A percentile compares a stretch with the other conserved stretches of the same genome.
These are phyloP conservation scores for Trichoderma arundinaceum DNA, from an alignment of 2,329 filamentous ascomycete genomes.

Conservation along the genomic window DNA sequence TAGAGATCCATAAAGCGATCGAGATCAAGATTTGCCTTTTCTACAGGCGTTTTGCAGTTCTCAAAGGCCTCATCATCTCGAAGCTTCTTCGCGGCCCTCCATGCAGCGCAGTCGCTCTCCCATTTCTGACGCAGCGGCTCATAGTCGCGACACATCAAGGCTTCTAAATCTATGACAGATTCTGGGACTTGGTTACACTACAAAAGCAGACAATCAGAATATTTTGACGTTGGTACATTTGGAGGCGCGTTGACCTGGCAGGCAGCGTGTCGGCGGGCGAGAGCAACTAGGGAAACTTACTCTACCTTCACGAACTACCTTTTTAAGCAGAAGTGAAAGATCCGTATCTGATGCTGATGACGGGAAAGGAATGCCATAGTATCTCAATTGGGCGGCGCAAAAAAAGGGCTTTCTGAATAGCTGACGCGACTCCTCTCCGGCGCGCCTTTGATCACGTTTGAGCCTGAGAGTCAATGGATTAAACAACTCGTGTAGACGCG, in stretches of 20 bases:
- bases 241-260: background rate
- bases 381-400: slow-evolving; percentile 12
- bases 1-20: background rate
- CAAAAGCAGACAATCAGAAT: background rate
- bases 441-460: background rate
- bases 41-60: background rate
- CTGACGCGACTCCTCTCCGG: background rate
- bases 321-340: background rate
- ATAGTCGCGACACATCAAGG: slow-evolving; percentile 28
- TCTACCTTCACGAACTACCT: slow-evolving; percentile 9
- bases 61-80: slow-evolving; percentile 8
- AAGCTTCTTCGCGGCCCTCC: background rate
- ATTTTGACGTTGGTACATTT: background rate
- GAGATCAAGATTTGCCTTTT: slow-evolving; percentile 5
- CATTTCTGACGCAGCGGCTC: slow-evolving; percentile 19
- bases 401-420: slow-evolving; percentile 1
- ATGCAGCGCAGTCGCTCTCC: slow-evolving; percentile 4
- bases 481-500: slow-evolving; percentile 1
- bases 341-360: background rate
- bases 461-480: background rate
- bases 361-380: slow-evolving; percentile 4
- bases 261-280: background rate
- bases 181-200: slow-evolving; percentile 9
- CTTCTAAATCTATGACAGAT: slow-evolving; percentile 1
- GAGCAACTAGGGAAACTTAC: background rate